Evolutionary conservation across 495 filamentous ascomycete species (phyloP).

Genomic region (Aspergillus diversus): DNA sequence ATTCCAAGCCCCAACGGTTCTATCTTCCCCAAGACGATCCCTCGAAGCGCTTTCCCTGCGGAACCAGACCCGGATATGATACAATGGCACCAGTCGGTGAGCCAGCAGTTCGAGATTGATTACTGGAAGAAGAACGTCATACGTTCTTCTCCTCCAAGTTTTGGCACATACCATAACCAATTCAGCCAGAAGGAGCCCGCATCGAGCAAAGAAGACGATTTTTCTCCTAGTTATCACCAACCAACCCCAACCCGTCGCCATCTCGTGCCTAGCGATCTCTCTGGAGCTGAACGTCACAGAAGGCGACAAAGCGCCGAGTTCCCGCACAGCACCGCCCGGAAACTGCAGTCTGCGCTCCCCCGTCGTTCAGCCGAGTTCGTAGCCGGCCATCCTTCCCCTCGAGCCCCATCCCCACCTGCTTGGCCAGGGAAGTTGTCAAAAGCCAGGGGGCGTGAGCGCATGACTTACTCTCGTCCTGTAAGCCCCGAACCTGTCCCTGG

Average conservation of each 20-base stretch:
- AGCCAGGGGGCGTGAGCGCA: conserved; percentile 31
- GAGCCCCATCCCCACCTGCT: conserved; percentile 40
- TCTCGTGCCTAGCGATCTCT: conserved; percentile 22
- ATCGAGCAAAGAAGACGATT: conserved; percentile 37
- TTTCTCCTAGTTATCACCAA: conserved; percentile 21
- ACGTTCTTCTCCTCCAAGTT: conserved; percentile 38
- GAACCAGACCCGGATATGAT: conserved; percentile 77
- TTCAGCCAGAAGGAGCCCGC: conserved; percentile 38
- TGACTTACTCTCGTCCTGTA: conserved; percentile 25
- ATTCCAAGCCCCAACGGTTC: conserved; percentile 74
- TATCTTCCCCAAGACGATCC: conserved; percentile 78
- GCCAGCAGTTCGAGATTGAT: conserved; percentile 45
- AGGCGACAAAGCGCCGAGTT: conserved; percentile 36
- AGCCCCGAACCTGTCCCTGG: conserved; percentile 29
- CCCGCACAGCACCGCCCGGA: conserved; percentile 26
- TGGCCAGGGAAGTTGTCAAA: conserved; percentile 25
- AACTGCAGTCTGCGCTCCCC: conserved; percentile 27
- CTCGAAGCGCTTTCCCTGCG: conserved; percentile 73
- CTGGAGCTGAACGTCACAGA: conserved; percentile 21
- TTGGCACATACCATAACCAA: conserved; percentile 37
- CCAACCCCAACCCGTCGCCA: conserved; percentile 29
- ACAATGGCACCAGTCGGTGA: conserved; percentile 78
- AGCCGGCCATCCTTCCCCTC: conserved; percentile 29
- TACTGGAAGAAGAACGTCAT: conserved; percentile 40
- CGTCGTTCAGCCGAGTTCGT: conserved; percentile 21